phyloP scores from a whole-genome alignment of 768 basidiomycete species.

The Fistulinella prunicolor region DNA sequence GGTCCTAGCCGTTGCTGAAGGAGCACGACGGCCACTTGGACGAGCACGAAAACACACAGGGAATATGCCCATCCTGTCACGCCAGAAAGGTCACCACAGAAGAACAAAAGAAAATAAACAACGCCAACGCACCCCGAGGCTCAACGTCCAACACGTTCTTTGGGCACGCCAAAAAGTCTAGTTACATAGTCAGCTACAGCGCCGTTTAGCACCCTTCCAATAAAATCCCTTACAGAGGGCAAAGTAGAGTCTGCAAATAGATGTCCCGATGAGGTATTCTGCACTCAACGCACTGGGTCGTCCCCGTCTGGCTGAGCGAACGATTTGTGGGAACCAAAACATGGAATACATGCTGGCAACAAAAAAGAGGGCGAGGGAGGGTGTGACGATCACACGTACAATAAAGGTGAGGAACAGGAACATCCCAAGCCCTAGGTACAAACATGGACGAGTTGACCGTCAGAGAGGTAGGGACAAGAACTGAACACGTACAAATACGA shows the following conservation, averaged over 20 bases:
- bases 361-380: slow-evolving; percentile 62
- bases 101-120: background rate
- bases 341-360: slow-evolving; percentile 68
- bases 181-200: slow-evolving; percentile 3
- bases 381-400: slow-evolving; percentile 69
- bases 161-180: slow-evolving; percentile 82
- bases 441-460: slow-evolving; percentile 3
- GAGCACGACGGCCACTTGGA: slow-evolving; percentile 60
- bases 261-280: slow-evolving; percentile 77
- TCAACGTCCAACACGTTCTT: slow-evolving; percentile 84
- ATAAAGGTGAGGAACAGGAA: slow-evolving; percentile 69
- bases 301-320: slow-evolving; percentile 68
- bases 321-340: slow-evolving; percentile 86
- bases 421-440: slow-evolving; percentile 55
- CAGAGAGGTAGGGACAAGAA: background rate
- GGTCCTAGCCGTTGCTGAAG: slow-evolving; percentile 79
- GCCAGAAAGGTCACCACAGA: background rate
- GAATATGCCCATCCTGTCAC: slow-evolving; percentile 60
- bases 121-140: slow-evolving; percentile 54
- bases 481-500: slow-evolving; percentile 54
- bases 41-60: slow-evolving; percentile 55
- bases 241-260: slow-evolving; percentile 64
- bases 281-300: slow-evolving; percentile 63
- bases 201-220: no score
- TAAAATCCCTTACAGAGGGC: slow-evolving; percentile 61